Evolutionary conservation across 1,284 basidiomycete species (phyloP).

Genomic region (Anthracocystis walkeri): DNA sequence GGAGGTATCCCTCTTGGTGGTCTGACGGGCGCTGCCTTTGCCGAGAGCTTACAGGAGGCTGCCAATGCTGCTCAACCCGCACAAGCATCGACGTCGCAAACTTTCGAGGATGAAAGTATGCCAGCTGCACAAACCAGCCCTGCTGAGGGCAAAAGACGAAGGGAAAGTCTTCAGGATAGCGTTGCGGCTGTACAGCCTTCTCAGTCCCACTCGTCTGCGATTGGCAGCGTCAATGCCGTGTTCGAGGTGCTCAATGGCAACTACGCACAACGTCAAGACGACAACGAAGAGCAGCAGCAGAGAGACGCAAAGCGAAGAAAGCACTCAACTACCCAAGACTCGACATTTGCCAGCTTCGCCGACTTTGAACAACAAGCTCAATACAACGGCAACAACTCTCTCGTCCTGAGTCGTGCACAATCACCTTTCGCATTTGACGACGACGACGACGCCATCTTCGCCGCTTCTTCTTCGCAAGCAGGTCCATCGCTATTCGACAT

Average conservation of each 20-base stretch:
- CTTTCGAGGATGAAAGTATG: not conserved
- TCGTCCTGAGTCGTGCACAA: constrained; percentile 35
- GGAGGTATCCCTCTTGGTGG: constrained; percentile 41
- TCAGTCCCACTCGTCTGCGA: constrained; percentile 1
- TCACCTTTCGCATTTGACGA: constrained; percentile 25
- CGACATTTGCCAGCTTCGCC: constrained; percentile 4
- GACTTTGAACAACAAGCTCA: constrained; percentile 10
- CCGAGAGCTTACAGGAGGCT: constrained; percentile 32
- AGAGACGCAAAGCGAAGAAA: constrained; percentile 22
- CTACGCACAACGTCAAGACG: not conserved
- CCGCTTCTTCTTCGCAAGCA: not conserved
- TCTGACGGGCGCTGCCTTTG: constrained; percentile 35
- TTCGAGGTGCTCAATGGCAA: constrained; percentile 31
- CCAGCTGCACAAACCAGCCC: constrained; percentile 1
- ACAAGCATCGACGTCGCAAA: not conserved
- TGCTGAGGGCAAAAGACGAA: not conserved
- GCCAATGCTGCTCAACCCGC: not conserved
- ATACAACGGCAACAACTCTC: constrained; percentile 3
- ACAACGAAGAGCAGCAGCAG: not conserved
- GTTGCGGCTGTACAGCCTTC: not conserved
- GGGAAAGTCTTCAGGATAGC: constrained; percentile 9
- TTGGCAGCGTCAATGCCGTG: constrained; percentile 30
- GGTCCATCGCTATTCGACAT: constrained; percentile 29
- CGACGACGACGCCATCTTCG: constrained; percentile 6
- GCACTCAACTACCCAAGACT: not conserved